Base-by-base conservation (phyloP, 1,284 basidiomycete genomes). In the Stygiomarasmius scandens region DNA sequence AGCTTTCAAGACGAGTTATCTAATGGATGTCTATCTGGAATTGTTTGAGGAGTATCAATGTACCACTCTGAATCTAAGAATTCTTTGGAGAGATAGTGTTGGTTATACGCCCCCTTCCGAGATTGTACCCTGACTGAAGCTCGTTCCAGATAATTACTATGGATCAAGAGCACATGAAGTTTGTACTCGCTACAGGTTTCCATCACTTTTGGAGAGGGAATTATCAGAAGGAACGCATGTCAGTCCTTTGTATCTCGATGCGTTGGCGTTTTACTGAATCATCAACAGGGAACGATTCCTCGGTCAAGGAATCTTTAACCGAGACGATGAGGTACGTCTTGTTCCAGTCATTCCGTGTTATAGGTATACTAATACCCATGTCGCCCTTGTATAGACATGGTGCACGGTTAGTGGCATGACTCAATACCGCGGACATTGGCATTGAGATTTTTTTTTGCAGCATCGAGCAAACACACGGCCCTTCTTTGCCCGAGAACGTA, bases 61-160 rank as follows among this genome's bases (percentile, higher is more conserved):
- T 60, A 88, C 86, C 2, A 89, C 86, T 1, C 76, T 89, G 44
- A 89, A 89, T 62, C 77, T 83, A 3, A 76, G 82, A 47, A 79
- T 90, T 57, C 71, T 90, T 0, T 87, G 87, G 83, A 72, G 75
- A 54, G 86, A 90, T 67, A 80, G 78, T 69, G 88, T 87, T 63
- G 63, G 82, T 74, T 16, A 46, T 55, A 49, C n/a, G 20, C 20
- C 8, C 36, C 23, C 29, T 32, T 6, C 29, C 6, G 5, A 32
- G 6, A 32, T 32, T 6, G n/a, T n/a, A n/a, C n/a, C n/a, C n/a
- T n/a, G n/a, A n/a, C n/a, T n/a, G n/a, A n/a, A n/a, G n/a, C n/a
- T n/a, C n/a, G n/a, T n/a, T n/a, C n/a, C n/a, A 87, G 86, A 84
- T 88, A 22, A 84, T 88, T 49, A 82, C 86, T 41, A 88, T 87